These are phyloP conservation scores for Ceratobasidium theobromae DNA, from an alignment of 1,284 basidiomycete species.

Conservation along the genomic window DNA sequence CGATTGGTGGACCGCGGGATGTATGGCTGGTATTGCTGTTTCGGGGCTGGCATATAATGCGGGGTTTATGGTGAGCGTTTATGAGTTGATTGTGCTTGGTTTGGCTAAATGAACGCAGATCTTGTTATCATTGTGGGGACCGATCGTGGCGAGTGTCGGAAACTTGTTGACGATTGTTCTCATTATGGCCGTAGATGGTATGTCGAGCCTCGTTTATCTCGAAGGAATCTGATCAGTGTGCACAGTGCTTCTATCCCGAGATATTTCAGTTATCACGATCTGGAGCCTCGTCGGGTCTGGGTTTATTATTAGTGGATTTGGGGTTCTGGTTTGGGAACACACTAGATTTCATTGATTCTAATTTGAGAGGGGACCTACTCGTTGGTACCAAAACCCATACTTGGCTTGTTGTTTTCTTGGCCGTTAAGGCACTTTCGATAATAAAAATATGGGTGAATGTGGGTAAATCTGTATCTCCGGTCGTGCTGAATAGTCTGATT, in stretches of 20 bases:
- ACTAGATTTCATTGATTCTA: neutral
- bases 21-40: constrained; percentile 21
- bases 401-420: too few species aligned
- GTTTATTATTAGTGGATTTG: constrained; percentile 22
- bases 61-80: constrained; percentile 35
- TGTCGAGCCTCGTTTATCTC: constrained; percentile 56
- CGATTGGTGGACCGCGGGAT: constrained; percentile 26
- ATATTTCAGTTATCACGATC: constrained; percentile 6
- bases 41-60: constrained; percentile 34
- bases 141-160: constrained; percentile 80
- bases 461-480: neutral
- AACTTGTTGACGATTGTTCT: constrained; percentile 82
- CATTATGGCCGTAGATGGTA: constrained; percentile 66
- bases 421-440: too few species aligned
- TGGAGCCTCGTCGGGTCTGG: constrained; percentile 19
- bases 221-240: constrained; percentile 46
- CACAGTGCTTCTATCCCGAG: constrained; percentile 3
- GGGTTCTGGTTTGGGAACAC: constrained; percentile 14
- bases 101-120: constrained; percentile 51
- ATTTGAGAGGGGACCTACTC: too few species aligned
- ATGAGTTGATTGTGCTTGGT: constrained; percentile 14
- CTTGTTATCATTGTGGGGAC: constrained; percentile 78
- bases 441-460: neutral
- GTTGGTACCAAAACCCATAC: too few species aligned
- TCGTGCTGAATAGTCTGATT: constrained; percentile 82